Evolutionary conservation across 257 asterid species (phyloP).

Genomic region (Hygrophila difformis): DNA sequence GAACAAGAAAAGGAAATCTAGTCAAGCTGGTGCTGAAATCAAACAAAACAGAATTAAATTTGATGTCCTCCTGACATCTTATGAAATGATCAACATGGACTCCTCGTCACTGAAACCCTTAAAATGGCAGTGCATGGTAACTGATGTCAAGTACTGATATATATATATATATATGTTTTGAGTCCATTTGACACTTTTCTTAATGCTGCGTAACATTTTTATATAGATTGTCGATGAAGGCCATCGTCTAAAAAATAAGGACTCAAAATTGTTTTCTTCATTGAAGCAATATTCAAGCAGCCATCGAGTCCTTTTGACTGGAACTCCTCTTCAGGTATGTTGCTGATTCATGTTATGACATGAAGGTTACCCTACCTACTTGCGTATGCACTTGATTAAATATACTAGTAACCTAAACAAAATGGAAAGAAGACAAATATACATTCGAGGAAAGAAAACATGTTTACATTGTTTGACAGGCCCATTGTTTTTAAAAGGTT

Average conservation of each 20-base stretch:
- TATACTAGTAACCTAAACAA: too few relatives aligned
- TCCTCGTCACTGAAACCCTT: conserved; percentile 72
- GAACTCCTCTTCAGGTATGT: conserved; percentile 97
- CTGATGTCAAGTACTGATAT: conserved; percentile 12
- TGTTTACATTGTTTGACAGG: too few relatives aligned
- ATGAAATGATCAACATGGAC: conserved; percentile 95
- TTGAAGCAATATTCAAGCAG: conserved; percentile 74
- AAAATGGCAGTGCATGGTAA: conserved; percentile 97
- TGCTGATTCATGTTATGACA: conserved; percentile 9
- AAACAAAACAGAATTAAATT: conserved; percentile 91
- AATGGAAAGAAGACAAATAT: too few relatives aligned
- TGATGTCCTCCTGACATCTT: conserved; percentile 94
- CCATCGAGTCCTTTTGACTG: conserved; percentile 92
- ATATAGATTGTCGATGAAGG: conserved; percentile 98
- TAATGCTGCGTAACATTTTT: conserved; percentile 19
- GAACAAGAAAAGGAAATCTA: conserved; percentile 79
- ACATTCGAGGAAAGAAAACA: too few relatives aligned
- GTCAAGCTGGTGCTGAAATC: conserved; percentile 64
- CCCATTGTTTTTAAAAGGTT: too few relatives aligned
- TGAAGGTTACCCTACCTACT: too few relatives aligned
- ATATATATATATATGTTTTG: too few relatives aligned
- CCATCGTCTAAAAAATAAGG: conserved; percentile 96
- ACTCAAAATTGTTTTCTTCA: conserved; percentile 75
- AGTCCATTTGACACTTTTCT: conserved; percentile 10
- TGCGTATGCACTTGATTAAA: conserved; percentile 4